These are phyloP conservation scores for Cladosporium sp. DNA, from an alignment of 2,329 filamentous ascomycete genomes.

Conservation along the genomic window DNA sequence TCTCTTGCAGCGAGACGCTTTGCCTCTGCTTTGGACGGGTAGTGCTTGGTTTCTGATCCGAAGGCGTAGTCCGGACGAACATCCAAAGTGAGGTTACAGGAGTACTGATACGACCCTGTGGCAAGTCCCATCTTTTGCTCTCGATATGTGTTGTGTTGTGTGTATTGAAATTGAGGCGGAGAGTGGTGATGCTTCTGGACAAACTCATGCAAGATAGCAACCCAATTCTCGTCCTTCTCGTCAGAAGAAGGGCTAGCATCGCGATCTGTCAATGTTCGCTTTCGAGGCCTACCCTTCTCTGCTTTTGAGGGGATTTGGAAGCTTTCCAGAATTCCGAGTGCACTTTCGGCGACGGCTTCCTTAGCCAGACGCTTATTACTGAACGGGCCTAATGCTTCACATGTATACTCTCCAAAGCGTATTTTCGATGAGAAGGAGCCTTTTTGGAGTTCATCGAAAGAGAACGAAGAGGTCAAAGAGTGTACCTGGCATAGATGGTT, in stretches of 20 bases:
- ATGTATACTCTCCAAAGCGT: slow-evolving; percentile 22
- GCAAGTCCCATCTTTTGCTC: slow-evolving; percentile 29
- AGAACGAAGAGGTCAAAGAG: slow-evolving; percentile 21
- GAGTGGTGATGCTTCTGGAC: slow-evolving; percentile 14
- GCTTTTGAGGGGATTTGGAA: slow-evolving; percentile 26
- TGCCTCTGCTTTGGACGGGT: slow-evolving; percentile 39
- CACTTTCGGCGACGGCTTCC: slow-evolving; percentile 36
- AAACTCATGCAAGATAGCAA: slow-evolving; percentile 37
- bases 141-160: slow-evolving; percentile 30
- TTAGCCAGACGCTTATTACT: slow-evolving; percentile 41
- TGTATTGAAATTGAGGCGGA: slow-evolving; percentile 36
- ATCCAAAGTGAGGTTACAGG: slow-evolving; percentile 18
- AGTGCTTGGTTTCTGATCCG: slow-evolving; percentile 31
- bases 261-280: slow-evolving; percentile 17
- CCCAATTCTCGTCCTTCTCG: slow-evolving; percentile 28
- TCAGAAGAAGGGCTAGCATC: slow-evolving; percentile 13
- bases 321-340: slow-evolving; percentile 27
- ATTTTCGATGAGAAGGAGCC: slow-evolving; percentile 16
- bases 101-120: slow-evolving; percentile 12
- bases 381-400: slow-evolving; percentile 26
- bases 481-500: slow-evolving; percentile 18
- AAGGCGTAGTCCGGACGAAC: slow-evolving; percentile 29
- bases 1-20: slow-evolving; percentile 38
- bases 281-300: background rate
- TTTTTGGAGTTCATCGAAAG: slow-evolving; percentile 2